A percentile compares a stretch with the other conserved stretches of the same genome.
These are phyloP conservation scores for Melaleuca alternifolia DNA, from an alignment of 345 rosid genomes.

Conservation along the genomic window DNA sequence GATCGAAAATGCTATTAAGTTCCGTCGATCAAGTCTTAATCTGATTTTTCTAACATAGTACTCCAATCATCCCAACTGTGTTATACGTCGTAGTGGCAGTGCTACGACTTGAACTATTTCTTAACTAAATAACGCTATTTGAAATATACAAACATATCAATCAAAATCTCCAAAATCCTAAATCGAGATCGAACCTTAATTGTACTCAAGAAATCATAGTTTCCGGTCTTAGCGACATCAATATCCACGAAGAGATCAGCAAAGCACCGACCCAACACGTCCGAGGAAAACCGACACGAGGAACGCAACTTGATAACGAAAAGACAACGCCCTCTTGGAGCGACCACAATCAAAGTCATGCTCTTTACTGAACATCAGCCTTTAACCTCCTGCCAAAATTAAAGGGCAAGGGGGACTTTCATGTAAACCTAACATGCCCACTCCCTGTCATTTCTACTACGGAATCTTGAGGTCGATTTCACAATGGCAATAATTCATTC, in stretches of 20 bases:
- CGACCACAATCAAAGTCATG: neutral
- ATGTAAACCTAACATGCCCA: neutral
- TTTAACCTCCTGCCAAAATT: neutral
- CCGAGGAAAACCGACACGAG: neutral
- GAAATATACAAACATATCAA: neutral
- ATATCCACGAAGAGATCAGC: neutral
- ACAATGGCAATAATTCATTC: neutral
- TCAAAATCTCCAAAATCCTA: neutral
- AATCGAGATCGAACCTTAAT: accelerated
- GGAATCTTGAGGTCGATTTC: neutral
- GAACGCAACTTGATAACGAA: neutral
- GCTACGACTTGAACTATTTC: too few relatives aligned
- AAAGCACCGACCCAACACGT: neutral
- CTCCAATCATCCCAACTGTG: neutral
- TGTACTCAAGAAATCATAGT: neutral
- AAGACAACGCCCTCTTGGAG: neutral
- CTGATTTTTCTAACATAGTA: neutral
- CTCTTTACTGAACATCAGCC: neutral
- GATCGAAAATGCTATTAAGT: neutral
- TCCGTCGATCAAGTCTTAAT: neutral
- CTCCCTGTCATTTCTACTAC: neutral
- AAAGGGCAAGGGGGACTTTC: neutral
- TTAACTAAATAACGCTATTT: neutral
- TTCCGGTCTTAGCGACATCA: too few relatives aligned
- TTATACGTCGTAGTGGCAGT: accelerated